Conservation (phyloP, 2,329 filamentous ascomycete species). For the Aurifilum marmelostoma region DNA sequence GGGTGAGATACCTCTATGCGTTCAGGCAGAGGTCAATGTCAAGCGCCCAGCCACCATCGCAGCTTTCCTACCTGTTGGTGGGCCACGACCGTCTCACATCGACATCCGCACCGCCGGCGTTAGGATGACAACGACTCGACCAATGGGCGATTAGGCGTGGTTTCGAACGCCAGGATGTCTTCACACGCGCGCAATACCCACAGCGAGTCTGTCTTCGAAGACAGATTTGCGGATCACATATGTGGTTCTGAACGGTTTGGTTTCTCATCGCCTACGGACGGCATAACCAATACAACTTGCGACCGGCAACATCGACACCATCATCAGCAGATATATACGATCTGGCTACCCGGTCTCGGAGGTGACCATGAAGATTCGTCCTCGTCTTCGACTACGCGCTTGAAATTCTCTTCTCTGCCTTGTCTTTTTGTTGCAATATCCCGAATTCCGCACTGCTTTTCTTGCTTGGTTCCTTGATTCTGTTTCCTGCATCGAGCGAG, state of each 20-base stretch:
- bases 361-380: constrained; percentile 12
- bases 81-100: constrained; percentile 48
- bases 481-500: constrained; percentile 21
- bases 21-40: constrained; percentile 43
- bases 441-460: constrained; percentile 10
- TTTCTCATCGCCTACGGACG: background rate
- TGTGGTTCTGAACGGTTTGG: background rate
- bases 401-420: constrained; percentile 13
- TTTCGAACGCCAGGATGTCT: constrained; percentile 31
- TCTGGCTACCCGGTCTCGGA: constrained; percentile 2
- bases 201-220: constrained; percentile 27
- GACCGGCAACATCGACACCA: constrained; percentile 12
- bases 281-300: constrained; percentile 8
- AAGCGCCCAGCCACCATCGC: constrained; percentile 47
- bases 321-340: constrained; percentile 7
- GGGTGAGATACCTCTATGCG: constrained; percentile 55
- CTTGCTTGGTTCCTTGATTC: constrained; percentile 8
- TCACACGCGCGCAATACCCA: constrained; percentile 11
- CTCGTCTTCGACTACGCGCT: constrained; percentile 12
- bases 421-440: constrained; percentile 12
- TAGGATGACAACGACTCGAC: constrained; percentile 18
- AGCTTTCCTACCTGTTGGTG: constrained; percentile 53
- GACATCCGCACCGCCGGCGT: constrained; percentile 41
- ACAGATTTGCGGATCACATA: constrained; percentile 9
- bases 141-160: background rate